A percentile compares a stretch with the other conserved stretches of the same genome.
Conservation (phyloP, 176 grass and related monocot genomes). For the Chloris gayana region DNA sequence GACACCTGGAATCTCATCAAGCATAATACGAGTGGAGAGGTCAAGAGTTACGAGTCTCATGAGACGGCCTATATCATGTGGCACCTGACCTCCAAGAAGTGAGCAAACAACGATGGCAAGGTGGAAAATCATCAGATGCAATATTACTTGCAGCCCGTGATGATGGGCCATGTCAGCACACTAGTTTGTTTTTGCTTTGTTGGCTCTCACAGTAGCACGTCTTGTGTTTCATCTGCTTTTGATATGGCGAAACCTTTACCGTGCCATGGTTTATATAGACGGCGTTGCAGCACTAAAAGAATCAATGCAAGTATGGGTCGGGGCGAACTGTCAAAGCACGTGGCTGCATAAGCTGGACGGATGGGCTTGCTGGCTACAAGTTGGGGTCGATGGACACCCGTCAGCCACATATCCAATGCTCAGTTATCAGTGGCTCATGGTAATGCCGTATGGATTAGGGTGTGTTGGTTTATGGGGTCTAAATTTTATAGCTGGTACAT, state of each 20-base stretch:
- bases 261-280: background rate
- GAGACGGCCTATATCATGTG: constrained; percentile 32
- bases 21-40: background rate
- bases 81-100: constrained; percentile 4
- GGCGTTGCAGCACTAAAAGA: too few species aligned
- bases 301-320: too few species aligned
- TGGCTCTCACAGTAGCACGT: background rate
- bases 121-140: background rate
- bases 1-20: background rate
- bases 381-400: too few species aligned
- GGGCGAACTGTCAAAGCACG: too few species aligned
- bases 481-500: too few species aligned
- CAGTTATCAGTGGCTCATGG: too few species aligned
- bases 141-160: background rate
- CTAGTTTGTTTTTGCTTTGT: background rate
- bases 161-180: background rate
- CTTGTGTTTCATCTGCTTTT: background rate
- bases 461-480: too few species aligned
- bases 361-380: too few species aligned
- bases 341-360: too few species aligned
- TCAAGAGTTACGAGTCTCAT: constrained; percentile 47
- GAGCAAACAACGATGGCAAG: too few species aligned
- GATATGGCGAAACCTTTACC: background rate
- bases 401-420: too few species aligned
- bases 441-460: too few species aligned